phyloP scores from a whole-genome alignment of 1,284 basidiomycete species.

The Cutaneotrichosporon cutaneum region DNA sequence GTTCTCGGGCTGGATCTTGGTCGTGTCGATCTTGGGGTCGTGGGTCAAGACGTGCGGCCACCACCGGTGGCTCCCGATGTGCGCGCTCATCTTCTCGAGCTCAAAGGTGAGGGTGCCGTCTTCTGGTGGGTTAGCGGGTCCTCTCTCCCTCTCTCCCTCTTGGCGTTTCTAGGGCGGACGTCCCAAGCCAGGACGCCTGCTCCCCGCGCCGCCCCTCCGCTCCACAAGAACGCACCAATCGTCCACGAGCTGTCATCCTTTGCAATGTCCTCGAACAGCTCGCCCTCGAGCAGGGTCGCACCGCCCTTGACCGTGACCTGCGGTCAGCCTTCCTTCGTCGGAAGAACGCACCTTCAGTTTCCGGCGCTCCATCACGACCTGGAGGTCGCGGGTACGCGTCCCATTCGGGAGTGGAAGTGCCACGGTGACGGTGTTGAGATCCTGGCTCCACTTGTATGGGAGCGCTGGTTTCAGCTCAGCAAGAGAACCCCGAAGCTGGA shows the following conservation, averaged over 20 bases:
- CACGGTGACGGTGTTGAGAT: slow-evolving; percentile 82
- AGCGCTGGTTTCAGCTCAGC: slow-evolving; percentile 60
- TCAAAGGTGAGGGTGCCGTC: slow-evolving; percentile 48
- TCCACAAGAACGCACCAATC: slow-evolving; percentile 62
- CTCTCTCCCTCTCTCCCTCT: too few relatives aligned
- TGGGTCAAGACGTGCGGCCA: slow-evolving; percentile 96
- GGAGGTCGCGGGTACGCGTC: slow-evolving; percentile 75
- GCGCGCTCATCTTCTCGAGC: slow-evolving; percentile 49
- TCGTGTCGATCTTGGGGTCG: slow-evolving; percentile 95
- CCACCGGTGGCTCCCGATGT: slow-evolving; percentile 64
- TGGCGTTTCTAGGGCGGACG: too few relatives aligned
- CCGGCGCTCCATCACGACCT: slow-evolving; percentile 73
- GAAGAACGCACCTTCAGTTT: slow-evolving; percentile 63
- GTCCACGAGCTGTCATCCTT: slow-evolving; percentile 98
- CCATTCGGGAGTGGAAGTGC: slow-evolving; percentile 80
- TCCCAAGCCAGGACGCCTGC: too few relatives aligned
- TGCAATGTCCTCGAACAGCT: slow-evolving; percentile 89
- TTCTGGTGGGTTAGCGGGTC: slow-evolving; percentile 28
- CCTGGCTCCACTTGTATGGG: slow-evolving; percentile 91
- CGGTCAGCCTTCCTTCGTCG: background rate
- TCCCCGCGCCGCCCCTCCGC: too few relatives aligned
- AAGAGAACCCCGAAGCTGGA: background rate
- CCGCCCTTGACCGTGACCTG: slow-evolving; percentile 78
- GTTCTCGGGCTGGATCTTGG: slow-evolving; percentile 92
- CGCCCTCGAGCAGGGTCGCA: slow-evolving; percentile 75